These are phyloP conservation scores for Lodderomyces parapsilosis DNA, from an alignment of 1,139 yeast species.

Conservation along the genomic window DNA sequence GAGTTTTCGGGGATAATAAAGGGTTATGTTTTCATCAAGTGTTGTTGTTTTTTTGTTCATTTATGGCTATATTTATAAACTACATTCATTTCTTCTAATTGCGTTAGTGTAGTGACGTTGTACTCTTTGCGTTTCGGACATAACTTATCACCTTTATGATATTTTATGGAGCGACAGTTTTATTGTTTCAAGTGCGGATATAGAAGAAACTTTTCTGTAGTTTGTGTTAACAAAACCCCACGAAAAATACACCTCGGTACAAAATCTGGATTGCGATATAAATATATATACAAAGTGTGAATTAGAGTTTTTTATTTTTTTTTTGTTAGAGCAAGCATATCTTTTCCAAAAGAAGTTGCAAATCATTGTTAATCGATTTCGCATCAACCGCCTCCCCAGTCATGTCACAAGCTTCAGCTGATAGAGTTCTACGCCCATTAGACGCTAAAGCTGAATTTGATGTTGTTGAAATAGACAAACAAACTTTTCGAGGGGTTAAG, in stretches of 20 bases:
- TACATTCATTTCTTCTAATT: constrained; percentile 1
- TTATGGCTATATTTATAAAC: not conserved
- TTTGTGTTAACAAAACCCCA: too few relatives aligned
- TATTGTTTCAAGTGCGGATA: not conserved
- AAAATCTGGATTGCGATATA: too few relatives aligned
- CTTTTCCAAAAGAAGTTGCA: not conserved
- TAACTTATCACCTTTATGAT: not conserved
- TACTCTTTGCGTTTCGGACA: not conserved
- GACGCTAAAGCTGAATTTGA: constrained; percentile 20
- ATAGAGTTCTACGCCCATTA: constrained; percentile 6
- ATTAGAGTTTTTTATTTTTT: too few relatives aligned
- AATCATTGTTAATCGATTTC: not conserved
- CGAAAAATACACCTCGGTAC: not conserved
- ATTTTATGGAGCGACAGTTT: not conserved
- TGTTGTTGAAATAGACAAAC: constrained; percentile 21
- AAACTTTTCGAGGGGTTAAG: constrained; percentile 25
- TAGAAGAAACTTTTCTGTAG: not conserved
- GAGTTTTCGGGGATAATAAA: not conserved
- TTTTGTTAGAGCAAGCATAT: too few relatives aligned
- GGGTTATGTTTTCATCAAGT: not conserved
- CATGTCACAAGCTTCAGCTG: not conserved
- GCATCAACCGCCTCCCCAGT: not conserved
- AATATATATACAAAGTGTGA: too few relatives aligned
- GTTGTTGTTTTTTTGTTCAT: not conserved
- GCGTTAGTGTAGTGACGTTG: not conserved